A percentile compares a stretch with the other conserved stretches of the same genome.
phyloP scores from a whole-genome alignment of 805 yeast genomes.

The Candida anglica region DNA sequence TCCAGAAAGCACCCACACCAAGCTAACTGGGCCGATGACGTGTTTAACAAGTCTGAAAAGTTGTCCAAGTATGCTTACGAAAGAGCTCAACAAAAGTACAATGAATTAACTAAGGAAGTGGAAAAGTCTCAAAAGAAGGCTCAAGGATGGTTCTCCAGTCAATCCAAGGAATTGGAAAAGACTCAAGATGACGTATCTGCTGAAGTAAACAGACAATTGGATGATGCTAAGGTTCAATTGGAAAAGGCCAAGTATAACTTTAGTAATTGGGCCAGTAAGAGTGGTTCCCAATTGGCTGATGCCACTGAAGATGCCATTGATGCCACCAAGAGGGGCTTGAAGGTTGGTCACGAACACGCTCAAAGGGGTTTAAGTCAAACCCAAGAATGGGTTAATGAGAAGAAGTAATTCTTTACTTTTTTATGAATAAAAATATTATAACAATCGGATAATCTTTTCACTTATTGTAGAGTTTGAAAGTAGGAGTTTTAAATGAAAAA shows the following conservation, averaged over 20 bases:
- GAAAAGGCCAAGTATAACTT: conserved; percentile 2
- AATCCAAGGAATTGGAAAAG: conserved; percentile 3
- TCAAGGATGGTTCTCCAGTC: conserved; percentile 4
- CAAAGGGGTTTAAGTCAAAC: conserved; percentile 4
- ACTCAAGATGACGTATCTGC: neutral
- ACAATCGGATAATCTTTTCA: too few relatives aligned
- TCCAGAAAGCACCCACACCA: neutral
- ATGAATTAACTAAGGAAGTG: conserved; percentile 1
- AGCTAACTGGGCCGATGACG: conserved; percentile 3
- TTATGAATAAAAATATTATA: too few relatives aligned
- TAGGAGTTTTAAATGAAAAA: too few relatives aligned
- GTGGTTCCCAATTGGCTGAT: conserved; percentile 2
- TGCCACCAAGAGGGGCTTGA: conserved; percentile 3
- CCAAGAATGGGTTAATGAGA: conserved; percentile 2
- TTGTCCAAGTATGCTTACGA: conserved; percentile 6
- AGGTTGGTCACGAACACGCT: conserved; percentile 2
- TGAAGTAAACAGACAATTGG: conserved; percentile 3
- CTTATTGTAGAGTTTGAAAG: too few relatives aligned
- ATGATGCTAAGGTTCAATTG: conserved; percentile 4
- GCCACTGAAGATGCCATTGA: conserved; percentile 4
- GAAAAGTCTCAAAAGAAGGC: conserved; percentile 3
- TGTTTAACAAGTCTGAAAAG: conserved; percentile 5
- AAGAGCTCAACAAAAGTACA: conserved; percentile 2
- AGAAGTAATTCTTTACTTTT: conserved; percentile 2
- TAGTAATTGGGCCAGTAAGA: neutral